phyloP scores from a whole-genome alignment of 2,329 filamentous ascomycete genomes.

The Fonsecaea pedrosoi region DNA sequence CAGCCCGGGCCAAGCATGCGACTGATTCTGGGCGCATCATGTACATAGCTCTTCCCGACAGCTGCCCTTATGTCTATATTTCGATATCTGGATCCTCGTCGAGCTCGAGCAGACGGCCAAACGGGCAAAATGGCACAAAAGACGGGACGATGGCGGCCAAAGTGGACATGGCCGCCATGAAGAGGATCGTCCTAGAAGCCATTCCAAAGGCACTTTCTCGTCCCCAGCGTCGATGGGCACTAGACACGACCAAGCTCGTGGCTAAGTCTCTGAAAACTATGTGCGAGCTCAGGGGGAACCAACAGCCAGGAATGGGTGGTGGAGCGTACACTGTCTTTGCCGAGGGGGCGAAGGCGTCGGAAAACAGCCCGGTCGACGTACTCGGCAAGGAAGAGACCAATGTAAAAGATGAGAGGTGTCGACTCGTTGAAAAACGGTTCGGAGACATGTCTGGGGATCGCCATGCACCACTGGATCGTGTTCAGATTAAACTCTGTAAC shows the following conservation, averaged over 20 bases:
- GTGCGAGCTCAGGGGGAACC: slow-evolving; percentile 71
- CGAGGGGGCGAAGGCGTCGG: slow-evolving; percentile 32
- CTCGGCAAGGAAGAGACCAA: background rate
- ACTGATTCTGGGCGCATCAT: slow-evolving; percentile 73
- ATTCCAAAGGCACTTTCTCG: slow-evolving; percentile 82
- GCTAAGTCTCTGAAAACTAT: slow-evolving; percentile 75
- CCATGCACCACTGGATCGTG: slow-evolving; percentile 36
- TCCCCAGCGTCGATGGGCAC: slow-evolving; percentile 72
- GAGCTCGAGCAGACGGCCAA: slow-evolving; percentile 43
- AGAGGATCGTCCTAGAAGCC: slow-evolving; percentile 72
- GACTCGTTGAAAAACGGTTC: slow-evolving; percentile 31
- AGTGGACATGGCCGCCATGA: slow-evolving; percentile 39
- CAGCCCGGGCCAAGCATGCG: slow-evolving; percentile 46
- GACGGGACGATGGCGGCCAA: slow-evolving; percentile 19
- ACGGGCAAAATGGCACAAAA: slow-evolving; percentile 17
- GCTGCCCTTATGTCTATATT: slow-evolving; percentile 75
- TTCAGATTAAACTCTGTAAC: slow-evolving; percentile 33
- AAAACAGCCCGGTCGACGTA: slow-evolving; percentile 19
- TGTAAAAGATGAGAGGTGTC: slow-evolving; percentile 9
- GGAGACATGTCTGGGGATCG: slow-evolving; percentile 29
- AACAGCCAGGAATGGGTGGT: slow-evolving; percentile 72
- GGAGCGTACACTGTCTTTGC: slow-evolving; percentile 80
- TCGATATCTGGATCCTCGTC: slow-evolving; percentile 56
- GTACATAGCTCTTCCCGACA: slow-evolving; percentile 82
- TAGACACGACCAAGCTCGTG: slow-evolving; percentile 71